Conservation (phyloP, 2,329 filamentous ascomycete species). For the Ascochyta fabae region DNA sequence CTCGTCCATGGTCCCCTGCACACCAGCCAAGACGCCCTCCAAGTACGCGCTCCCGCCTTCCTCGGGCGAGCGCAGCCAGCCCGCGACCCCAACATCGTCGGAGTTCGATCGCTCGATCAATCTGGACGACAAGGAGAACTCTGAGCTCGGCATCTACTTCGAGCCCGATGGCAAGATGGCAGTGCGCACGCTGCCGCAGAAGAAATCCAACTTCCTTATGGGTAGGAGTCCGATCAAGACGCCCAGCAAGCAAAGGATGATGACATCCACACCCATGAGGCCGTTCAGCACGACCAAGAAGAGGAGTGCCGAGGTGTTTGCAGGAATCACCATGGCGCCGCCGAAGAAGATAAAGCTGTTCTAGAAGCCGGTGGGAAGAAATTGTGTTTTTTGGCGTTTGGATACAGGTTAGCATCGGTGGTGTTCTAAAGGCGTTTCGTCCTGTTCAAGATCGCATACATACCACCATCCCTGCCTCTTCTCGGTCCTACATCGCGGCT, state of each 20-base stretch:
- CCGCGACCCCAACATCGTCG: conserved; percentile 35
- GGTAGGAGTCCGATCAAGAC: conserved; percentile 57
- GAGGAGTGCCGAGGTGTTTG: conserved; percentile 25
- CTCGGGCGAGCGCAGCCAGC: conserved; percentile 30
- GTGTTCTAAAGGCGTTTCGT: no score
- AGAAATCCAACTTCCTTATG: conserved; percentile 33
- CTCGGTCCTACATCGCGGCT: conserved; percentile 18
- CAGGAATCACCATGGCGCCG: conserved; percentile 27
- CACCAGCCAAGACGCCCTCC: conserved; percentile 41
- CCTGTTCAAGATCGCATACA: no score
- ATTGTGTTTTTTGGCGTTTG: conserved; percentile 6
- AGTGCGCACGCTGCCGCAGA: conserved; percentile 45
- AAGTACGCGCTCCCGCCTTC: conserved; percentile 33
- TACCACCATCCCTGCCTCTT: neutral
- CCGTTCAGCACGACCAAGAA: conserved; percentile 33
- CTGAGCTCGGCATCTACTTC: conserved; percentile 46
- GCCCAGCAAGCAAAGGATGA: conserved; percentile 57
- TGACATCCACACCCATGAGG: conserved; percentile 34
- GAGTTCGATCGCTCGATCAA: conserved; percentile 39
- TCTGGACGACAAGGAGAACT: conserved; percentile 42
- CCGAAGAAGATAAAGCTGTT: conserved; percentile 38
- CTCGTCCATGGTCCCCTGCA: conserved; percentile 32
- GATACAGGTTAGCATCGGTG: neutral
- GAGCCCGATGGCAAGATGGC: conserved; percentile 56
- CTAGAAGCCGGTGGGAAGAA: conserved; percentile 15